Base-by-base conservation (phyloP, 1,284 basidiomycete species). In the Ceratorhiza oryzae-sativae region DNA sequence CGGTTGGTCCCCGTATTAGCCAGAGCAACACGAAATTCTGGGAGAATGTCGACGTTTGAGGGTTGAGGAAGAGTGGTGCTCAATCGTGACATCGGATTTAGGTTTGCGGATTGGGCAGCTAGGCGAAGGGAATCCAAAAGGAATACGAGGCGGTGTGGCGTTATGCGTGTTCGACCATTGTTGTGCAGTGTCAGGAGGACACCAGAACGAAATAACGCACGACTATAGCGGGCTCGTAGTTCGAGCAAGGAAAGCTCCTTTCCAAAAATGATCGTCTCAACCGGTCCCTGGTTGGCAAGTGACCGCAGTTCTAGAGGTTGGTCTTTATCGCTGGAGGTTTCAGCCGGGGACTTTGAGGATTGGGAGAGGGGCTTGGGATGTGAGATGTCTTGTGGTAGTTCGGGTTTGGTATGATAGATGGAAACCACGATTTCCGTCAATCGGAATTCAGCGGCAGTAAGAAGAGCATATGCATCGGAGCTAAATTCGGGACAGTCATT, bases 221-320 rank as follows among this genome's bases (percentile, higher is more conserved):
- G 39, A 13, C 58, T 60, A 23, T 42, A 60, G 12, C 58, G 58
- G 8, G 58, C 56, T 4, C 41, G 41, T 36, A 60, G 58, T 13
- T 41, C 20, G 18, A 32, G 20, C 53, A 9, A 13, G n/a, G n/a
- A n/a, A n/a, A n/a, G n/a, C n/a, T n/a, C n/a, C n/a, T n/a, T n/a
- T n/a, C n/a, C n/a, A n/a, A n/a, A n/a, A n/a, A n/a, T n/a, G n/a
- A n/a, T n/a, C n/a, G n/a, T n/a, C n/a, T n/a, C n/a, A n/a, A n/a
- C n/a, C n/a, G n/a, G n/a, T n/a, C n/a, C n/a, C n/a, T n/a, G n/a
- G n/a, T n/a, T n/a, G n/a, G n/a, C n/a, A n/a, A n/a, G n/a, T n/a
- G n/a, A n/a, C n/a, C n/a, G n/a, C n/a, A n/a, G n/a, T n/a, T n/a
- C n/a, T n/a, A n/a, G n/a, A n/a, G n/a, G n/a, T n/a, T n/a, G n/a